Conservation (phyloP, 495 filamentous ascomycete species). For the Diplogelasinospora grovesii region DNA sequence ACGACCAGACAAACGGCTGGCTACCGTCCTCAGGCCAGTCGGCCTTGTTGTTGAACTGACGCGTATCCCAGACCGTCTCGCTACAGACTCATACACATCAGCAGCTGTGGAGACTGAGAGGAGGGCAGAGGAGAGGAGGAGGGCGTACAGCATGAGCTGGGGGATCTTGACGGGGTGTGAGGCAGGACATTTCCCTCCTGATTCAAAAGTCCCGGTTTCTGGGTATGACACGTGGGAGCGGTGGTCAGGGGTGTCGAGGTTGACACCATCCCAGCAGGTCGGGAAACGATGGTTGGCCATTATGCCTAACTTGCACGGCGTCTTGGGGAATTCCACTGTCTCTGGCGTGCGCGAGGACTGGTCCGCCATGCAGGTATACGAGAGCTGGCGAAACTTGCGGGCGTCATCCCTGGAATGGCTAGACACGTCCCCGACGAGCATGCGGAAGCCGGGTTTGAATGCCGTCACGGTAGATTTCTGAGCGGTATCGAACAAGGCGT, state of each 20-base stretch:
- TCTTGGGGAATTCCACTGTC: constrained; percentile 24
- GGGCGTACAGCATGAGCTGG: constrained; percentile 31
- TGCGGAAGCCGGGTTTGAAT: constrained; percentile 42
- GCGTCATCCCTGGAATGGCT: constrained; percentile 27
- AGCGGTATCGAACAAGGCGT: constrained; percentile 39
- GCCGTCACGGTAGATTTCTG: constrained; percentile 39
- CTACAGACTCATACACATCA: no score
- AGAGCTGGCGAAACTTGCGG: constrained; percentile 32
- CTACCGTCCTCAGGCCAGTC: constrained; percentile 36
- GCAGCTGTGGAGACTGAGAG: no score
- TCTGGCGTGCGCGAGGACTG: constrained; percentile 21
- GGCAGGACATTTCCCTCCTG: constrained; percentile 22
- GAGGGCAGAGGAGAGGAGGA: no score
- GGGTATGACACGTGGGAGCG: constrained; percentile 33
- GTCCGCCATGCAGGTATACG: constrained; percentile 31
- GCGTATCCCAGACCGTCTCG: constrained; percentile 38
- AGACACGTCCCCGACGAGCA: constrained; percentile 33
- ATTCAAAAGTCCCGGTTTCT: constrained; percentile 27
- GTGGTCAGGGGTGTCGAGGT: constrained; percentile 27
- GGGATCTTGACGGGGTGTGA: constrained; percentile 28
- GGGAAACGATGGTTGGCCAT: constrained; percentile 31
- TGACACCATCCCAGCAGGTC: constrained; percentile 21
- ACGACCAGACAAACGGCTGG: constrained; percentile 43
- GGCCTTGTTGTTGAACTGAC: constrained; percentile 29
- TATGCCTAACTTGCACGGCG: constrained; percentile 28